Base-by-base conservation (phyloP, 2,329 filamentous ascomycete species). In the Phoma sp. region DNA sequence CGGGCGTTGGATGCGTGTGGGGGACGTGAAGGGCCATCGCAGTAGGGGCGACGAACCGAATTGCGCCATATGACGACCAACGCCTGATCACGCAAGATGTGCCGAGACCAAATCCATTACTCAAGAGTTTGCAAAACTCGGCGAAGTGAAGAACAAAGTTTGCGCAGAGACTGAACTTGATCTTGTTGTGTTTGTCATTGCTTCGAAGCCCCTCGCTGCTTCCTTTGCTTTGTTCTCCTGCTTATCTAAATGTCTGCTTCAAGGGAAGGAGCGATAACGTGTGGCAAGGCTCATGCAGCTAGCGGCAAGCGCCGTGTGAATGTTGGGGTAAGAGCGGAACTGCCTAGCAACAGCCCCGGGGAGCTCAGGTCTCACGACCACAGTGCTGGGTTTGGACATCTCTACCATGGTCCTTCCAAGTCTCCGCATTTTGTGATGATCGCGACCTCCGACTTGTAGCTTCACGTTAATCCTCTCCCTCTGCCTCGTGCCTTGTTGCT, bases 271-370 rank as follows among this genome's bases (percentile, higher is more conserved):
- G 42, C 42, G 49, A 53, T 47, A 38, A 38, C 30, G 37, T 20
- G 20, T 33, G 33, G 17, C 21, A 47, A 15, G 26, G 39, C 39
- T 34, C 36, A 54, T 54, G 51, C 51, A 40, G 51, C 53, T 56
- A 56, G 42, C 42, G 46, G 42, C 28, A 48, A 43, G 42, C 53
- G 47, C 40, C 29, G 30, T 3, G 30, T 50, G 53, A 55, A 56
- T 42, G 53, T 42, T 56, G 53, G 53, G 53, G 53, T 47, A 56
- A 38, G 25, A 52, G 42, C 33, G 49, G 45, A 43, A 20, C 50
- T 42, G 42, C 42, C 36, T n/a, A 42, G 20, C 21, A 17, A 12
- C 42, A 23, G 29, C 43, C 43, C 37, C 49, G 49, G 40, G 26
- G 21, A 37, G 18, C 30, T 47, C 25, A 32, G n/a, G 38, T 37